A percentile compares a stretch with the other conserved stretches of the same genome.
Evolutionary conservation across 2,329 filamentous ascomycete species (phyloP).

Genomic region (Cladosporium sp.): DNA sequence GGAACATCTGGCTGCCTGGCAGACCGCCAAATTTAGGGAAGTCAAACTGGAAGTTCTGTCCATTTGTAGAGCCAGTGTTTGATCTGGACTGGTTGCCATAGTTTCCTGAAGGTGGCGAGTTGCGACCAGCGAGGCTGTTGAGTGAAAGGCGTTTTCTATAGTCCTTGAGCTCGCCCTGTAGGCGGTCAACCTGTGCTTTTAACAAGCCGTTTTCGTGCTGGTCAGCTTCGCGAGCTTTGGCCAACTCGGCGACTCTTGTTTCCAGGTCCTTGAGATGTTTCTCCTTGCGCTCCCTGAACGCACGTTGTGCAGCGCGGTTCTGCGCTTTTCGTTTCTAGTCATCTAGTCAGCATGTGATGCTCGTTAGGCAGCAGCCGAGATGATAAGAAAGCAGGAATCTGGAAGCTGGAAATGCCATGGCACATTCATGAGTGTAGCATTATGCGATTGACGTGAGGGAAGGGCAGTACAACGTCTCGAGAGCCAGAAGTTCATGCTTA

Average conservation of each 20-base stretch:
- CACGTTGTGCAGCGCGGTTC: constrained; percentile 86
- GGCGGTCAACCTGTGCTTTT: constrained; percentile 79
- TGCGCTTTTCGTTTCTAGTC: constrained; percentile 88
- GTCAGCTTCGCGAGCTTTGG: constrained; percentile 77
- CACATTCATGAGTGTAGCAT: background rate
- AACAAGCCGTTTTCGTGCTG: constrained; percentile 82
- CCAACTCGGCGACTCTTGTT: constrained; percentile 60
- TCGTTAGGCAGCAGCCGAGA: background rate
- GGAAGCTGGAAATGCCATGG: no score
- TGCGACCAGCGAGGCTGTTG: constrained; percentile 47
- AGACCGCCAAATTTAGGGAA: constrained; percentile 90
- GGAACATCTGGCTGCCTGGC: constrained; percentile 50
- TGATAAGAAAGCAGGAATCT: background rate
- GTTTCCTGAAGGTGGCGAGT: constrained; percentile 45
- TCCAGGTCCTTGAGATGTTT: constrained; percentile 84
- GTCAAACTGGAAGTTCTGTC: constrained; percentile 75
- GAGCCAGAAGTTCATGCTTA: constrained; percentile 51
- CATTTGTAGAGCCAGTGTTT: constrained; percentile 39
- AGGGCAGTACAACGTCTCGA: background rate
- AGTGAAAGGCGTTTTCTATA: constrained; percentile 82
- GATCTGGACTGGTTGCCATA: constrained; percentile 1
- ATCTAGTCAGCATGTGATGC: background rate
- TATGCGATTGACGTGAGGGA: background rate
- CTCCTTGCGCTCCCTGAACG: constrained; percentile 92
- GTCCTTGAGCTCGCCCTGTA: constrained; percentile 79